Evolutionary conservation across 2,329 filamentous ascomycete species (phyloP).

Genomic region (Atkinsonella hypoxylon): DNA sequence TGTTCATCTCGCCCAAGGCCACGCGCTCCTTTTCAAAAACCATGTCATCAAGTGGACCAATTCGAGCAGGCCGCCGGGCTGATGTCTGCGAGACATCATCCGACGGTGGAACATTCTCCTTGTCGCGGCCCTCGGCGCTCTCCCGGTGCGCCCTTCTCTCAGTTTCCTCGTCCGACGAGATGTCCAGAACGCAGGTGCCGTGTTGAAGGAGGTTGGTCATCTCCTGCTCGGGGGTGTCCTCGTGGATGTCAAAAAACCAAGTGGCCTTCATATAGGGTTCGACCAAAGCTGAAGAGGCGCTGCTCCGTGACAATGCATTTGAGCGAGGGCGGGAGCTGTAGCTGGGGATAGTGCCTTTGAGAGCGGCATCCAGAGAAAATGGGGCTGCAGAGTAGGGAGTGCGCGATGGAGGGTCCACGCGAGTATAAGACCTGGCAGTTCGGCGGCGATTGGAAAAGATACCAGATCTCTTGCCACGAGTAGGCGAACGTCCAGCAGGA

Average conservation of each 20-base stretch:
- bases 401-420: constrained; percentile 60
- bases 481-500: constrained; percentile 73
- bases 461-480: constrained; percentile 53
- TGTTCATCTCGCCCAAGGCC: constrained; percentile 55
- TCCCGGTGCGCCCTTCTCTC: constrained; percentile 40
- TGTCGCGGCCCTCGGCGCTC: constrained; percentile 54
- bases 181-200: constrained; percentile 74
- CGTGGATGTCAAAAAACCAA: constrained; percentile 92
- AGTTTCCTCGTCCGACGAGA: constrained; percentile 76
- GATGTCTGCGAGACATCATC: constrained; percentile 51
- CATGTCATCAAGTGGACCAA: constrained; percentile 36
- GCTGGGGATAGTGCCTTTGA: constrained; percentile 60
- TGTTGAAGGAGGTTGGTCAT: constrained; percentile 90
- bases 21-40: constrained; percentile 51
- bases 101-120: constrained; percentile 82
- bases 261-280: constrained; percentile 44
- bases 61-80: constrained; percentile 17
- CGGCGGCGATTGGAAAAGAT: constrained; percentile 58
- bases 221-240: constrained; percentile 82
- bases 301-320: constrained; percentile 19
- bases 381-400: constrained; percentile 44
- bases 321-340: constrained; percentile 35
- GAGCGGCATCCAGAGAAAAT: constrained; percentile 75
- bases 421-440: constrained; percentile 49
- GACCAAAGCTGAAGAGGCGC: constrained; percentile 18